Evolutionary conservation across 2,329 filamentous ascomycete genomes (phyloP).

Genomic region (Penicillium sp.): DNA sequence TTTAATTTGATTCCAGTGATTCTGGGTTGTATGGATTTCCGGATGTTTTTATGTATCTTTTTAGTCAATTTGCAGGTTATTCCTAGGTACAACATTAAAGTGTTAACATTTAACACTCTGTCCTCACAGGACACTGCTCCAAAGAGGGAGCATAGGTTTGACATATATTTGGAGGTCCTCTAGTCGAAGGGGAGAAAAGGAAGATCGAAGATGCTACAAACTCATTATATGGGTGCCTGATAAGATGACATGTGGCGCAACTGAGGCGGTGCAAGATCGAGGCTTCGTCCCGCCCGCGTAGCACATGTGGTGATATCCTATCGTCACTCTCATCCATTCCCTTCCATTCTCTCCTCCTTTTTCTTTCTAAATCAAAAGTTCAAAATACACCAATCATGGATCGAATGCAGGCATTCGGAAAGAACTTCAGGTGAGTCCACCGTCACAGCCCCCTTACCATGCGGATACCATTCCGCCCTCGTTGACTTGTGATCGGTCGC

Average conservation of each 20-base stretch:
- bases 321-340: slow-evolving; percentile 7
- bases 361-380: not conserved
- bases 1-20: not conserved
- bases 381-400: slow-evolving; percentile 54
- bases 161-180: not conserved
- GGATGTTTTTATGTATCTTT: slow-evolving; percentile 2
- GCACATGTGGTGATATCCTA: slow-evolving; percentile 11
- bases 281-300: slow-evolving; percentile 15
- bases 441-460: slow-evolving; percentile 12
- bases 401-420: slow-evolving; percentile 67
- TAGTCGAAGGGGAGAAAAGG: not conserved
- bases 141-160: not conserved
- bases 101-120: too few relatives aligned
- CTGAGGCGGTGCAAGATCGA: slow-evolving; percentile 25
- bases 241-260: slow-evolving; percentile 23
- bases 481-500: slow-evolving; percentile 12
- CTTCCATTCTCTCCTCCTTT: slow-evolving; percentile 4
- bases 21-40: not conserved
- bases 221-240: slow-evolving; percentile 3
- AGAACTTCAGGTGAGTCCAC: slow-evolving; percentile 62
- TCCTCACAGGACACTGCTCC: not conserved
- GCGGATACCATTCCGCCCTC: slow-evolving; percentile 9
- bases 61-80: not conserved
- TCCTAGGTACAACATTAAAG: not conserved
- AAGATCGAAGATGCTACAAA: not conserved